Base-by-base conservation (phyloP, 1,139 yeast species). In the Meyerozyma carpophila region DNA sequence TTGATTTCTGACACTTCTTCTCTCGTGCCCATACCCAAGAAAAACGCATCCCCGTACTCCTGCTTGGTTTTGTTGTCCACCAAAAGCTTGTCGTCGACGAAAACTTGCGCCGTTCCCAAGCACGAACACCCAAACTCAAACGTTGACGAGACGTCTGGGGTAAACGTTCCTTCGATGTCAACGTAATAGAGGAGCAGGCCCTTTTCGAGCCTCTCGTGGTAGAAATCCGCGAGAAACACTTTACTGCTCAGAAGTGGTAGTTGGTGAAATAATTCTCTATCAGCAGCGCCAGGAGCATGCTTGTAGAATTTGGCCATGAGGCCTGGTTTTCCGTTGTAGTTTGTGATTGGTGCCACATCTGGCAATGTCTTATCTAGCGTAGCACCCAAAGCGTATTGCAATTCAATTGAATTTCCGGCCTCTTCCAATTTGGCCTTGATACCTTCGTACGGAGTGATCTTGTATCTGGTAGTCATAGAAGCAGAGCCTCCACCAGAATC, bases 61-160 rank as follows among this genome's bases (percentile, higher is more conserved):
- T 81, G 85, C 21, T 67, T 58, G 37, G 79, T 75, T 54, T 71
- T 74, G 62, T 81, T 79, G 56, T 80, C 84, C 46, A 79, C 79
- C 26, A 81, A 65, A 44, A 77, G 60, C 54, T 76, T 57, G 44
- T 62, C 83, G 51, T 81, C 73, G 42, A 81, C 58, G 52, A 67
- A 81, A 24, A 81, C 50, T 52, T 68, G 70, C 31, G 79, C 81
- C 39, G 82, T 75, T 40, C 86, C 86, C 42, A 68, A 56, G 41
- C 73, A 72, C 8, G 73, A 59, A 44, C 75, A 62, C 25, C 83
- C 82, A 55, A 81, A 72, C 43, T 68, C 72, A 53, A 77, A 80
- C 11, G 62, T 70, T 18, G 75, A 81, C 42, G 72, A 55, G 42
- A 65, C 72, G 43, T 73, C 77, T 8, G 83, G 75, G 2, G 54